A percentile compares a stretch with the other conserved stretches of the same genome.
phyloP scores from a whole-genome alignment of 805 yeast species.

The Ogataea nonfermentans region DNA sequence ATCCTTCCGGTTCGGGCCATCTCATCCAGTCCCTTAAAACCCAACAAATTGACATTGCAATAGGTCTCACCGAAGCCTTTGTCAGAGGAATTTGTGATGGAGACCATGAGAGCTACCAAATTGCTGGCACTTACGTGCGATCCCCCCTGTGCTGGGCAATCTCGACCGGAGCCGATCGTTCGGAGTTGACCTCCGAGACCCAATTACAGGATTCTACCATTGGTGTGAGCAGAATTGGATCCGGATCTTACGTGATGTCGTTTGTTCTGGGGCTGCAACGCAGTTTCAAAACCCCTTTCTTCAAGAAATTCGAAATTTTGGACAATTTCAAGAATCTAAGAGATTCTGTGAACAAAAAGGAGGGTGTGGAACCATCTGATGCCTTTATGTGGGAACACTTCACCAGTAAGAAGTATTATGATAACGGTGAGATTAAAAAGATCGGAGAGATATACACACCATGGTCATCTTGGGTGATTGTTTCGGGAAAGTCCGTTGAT shows the following conservation, averaged over 20 bases:
- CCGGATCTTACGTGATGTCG: constrained; percentile 91
- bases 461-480: constrained; percentile 94
- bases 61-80: constrained; percentile 91
- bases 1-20: constrained; percentile 86
- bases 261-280: constrained; percentile 70
- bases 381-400: constrained; percentile 97
- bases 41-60: constrained; percentile 69
- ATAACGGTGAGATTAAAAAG: constrained; percentile 70
- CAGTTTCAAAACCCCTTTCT: constrained; percentile 52
- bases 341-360: constrained; percentile 66
- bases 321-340: constrained; percentile 73
- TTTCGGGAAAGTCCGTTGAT: constrained; percentile 44
- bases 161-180: constrained; percentile 66
- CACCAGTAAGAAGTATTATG: constrained; percentile 84
- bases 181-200: constrained; percentile 48
- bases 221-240: constrained; percentile 85
- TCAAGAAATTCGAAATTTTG: constrained; percentile 52
- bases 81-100: constrained; percentile 80
- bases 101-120: constrained; percentile 51
- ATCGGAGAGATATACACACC: constrained; percentile 92
- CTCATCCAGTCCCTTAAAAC: constrained; percentile 69
- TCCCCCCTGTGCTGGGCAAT: constrained; percentile 91
- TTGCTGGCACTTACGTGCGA: constrained; percentile 79
- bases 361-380: constrained; percentile 51
- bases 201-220: constrained; percentile 59